Evolutionary conservation across 805 yeast species (phyloP), one percentile per base, ranked within the genome.

Genomic region (Saccharomycopsis fibuligera): DNA sequence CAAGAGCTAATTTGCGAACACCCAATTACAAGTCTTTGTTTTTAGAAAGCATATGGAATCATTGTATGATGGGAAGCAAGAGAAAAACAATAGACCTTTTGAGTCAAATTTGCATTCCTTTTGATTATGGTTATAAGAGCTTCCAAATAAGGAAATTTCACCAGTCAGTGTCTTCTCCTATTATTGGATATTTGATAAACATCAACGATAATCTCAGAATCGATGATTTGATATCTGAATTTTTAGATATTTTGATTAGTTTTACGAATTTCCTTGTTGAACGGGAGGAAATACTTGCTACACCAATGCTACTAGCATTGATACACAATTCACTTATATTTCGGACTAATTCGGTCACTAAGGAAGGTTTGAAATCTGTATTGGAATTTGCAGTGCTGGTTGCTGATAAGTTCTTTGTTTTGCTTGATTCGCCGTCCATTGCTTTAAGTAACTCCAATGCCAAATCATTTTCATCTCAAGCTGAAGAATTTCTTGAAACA

Each of bases 271-370:
- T 62, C 17, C 45, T 60, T 5, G 41, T 54, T 22, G 45, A 55
- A 9, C 35, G 41, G 2, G 40, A 41, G 19, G 49, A 39, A 23
- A 8, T 37, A 36, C 10, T 42, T 6, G 44, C 81, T 0, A 66
- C 81, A 2, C 93, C 93, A 1, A 83, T 79, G 58, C 54, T 85
- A 12, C 58, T 83, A 2, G 69, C 84, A 0, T 56, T 85, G 35
- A 64, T 83, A 35, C 78, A 78, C 55, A 75, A 76, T 45, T 58
- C 78, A 1, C 61, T 83, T 4, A 69, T 63, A 19, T 86, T 79
- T 62, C 68, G 86, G 58, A 81, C 86, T 1, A 74, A 76, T 48
- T 89, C 91, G 0, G 69, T 81, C 1, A 67, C 66, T 19, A 62
- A 57, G 33, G 57, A 60, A 12, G 65, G 72, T 22, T 64, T 68